These are phyloP conservation scores for Penicillium sp. DNA, from an alignment of 2,329 filamentous ascomycete species.

Conservation along the genomic window DNA sequence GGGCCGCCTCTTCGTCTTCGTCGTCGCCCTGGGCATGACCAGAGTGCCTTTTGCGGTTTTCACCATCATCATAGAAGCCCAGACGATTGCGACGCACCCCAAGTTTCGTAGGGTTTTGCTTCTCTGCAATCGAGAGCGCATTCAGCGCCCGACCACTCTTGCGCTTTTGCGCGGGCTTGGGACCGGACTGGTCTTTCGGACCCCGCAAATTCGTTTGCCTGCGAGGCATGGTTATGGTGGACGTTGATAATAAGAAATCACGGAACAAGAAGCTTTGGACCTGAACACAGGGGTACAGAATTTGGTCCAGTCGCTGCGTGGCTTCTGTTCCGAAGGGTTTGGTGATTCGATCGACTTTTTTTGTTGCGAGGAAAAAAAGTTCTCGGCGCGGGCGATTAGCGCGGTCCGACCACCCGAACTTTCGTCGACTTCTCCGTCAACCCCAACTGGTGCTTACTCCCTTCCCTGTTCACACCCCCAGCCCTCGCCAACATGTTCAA, in stretches of 20 bases:
- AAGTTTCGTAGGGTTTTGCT: conserved; percentile 52
- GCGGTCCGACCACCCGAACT: conserved; percentile 27
- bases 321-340: conserved; percentile 17
- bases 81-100: conserved; percentile 58
- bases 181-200: conserved; percentile 37
- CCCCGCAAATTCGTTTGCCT: conserved; percentile 41
- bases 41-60: conserved; percentile 37
- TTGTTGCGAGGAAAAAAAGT: conserved; percentile 30
- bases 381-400: conserved; percentile 36
- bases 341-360: conserved; percentile 27
- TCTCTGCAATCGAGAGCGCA: conserved; percentile 64
- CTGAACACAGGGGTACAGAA: conserved; percentile 8
- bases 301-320: conserved; percentile 10
- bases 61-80: conserved; percentile 55
- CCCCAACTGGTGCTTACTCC: not conserved
- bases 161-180: conserved; percentile 50
- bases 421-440: conserved; percentile 15
- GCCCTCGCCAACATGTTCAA: conserved; percentile 39
- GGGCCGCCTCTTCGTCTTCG: conserved; percentile 38
- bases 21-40: conserved; percentile 40
- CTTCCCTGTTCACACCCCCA: not conserved
- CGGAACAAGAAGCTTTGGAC: conserved; percentile 3
- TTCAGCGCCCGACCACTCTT: conserved; percentile 52
- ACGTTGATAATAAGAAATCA: conserved; percentile 7
- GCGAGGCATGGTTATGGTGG: conserved; percentile 45